phyloP scores from a whole-genome alignment of 2,329 filamentous ascomycete genomes.

The Metarhizium humberi region DNA sequence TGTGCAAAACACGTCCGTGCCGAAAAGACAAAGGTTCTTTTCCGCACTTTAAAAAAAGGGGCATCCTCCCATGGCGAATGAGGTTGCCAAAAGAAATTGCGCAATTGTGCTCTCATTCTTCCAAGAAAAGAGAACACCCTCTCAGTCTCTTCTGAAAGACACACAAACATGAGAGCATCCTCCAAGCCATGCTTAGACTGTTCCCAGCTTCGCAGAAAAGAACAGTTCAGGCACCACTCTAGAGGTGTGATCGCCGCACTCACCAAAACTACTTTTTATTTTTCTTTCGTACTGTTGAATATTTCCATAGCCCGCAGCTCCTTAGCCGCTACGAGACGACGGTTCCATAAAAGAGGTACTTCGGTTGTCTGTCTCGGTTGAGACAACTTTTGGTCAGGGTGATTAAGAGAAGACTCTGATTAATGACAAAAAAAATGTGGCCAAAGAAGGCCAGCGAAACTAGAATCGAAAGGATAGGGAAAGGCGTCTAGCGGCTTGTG shows the following conservation, averaged over 20 bases:
- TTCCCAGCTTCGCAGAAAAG: constrained; percentile 1
- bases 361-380: constrained; percentile 18
- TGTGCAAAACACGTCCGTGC: constrained; percentile 8
- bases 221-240: neutral
- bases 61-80: neutral
- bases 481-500: constrained; percentile 49
- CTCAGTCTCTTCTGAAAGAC: neutral
- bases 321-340: constrained; percentile 19
- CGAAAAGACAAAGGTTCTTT: neutral
- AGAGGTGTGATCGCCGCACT: neutral
- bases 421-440: constrained; percentile 26
- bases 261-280: constrained; percentile 6
- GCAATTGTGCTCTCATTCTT: neutral
- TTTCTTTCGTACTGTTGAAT: constrained; percentile 7
- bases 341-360: constrained; percentile 23
- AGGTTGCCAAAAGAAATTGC: neutral
- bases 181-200: neutral
- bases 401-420: constrained; percentile 29
- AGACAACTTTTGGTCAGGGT: constrained; percentile 24
- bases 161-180: neutral
- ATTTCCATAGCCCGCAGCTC: constrained; percentile 19
- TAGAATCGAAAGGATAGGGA: constrained; percentile 39
- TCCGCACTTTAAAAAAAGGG: constrained; percentile 4
- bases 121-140: neutral
- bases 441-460: constrained; percentile 24